A percentile compares a stretch with the other conserved stretches of the same genome.
Conservation (phyloP, 2,329 filamentous ascomycete genomes). For the Aspergillus candidus region DNA sequence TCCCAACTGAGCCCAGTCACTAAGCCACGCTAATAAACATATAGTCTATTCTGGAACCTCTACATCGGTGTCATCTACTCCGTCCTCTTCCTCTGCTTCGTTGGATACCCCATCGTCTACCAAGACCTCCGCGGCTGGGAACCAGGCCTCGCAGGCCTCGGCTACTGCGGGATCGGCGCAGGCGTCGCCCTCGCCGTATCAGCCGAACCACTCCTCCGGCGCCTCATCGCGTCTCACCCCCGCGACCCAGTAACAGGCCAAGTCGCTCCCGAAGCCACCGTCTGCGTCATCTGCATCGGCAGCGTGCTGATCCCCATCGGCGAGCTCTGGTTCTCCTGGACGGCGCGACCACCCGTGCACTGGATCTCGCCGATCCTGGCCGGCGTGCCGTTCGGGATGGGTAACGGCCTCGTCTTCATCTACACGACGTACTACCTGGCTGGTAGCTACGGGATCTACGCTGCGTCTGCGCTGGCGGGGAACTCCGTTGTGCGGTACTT, state of each 20-base stretch:
- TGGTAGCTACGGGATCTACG: slow-evolving; percentile 64
- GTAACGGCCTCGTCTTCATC: slow-evolving; percentile 67
- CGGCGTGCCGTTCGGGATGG: slow-evolving; percentile 65
- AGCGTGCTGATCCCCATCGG: slow-evolving; percentile 63
- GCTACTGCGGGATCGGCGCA: slow-evolving; percentile 57
- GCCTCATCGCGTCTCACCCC: slow-evolving; percentile 62
- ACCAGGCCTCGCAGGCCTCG: slow-evolving; percentile 60
- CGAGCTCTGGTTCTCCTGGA: slow-evolving; percentile 75
- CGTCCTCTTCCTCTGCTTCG: slow-evolving; percentile 77
- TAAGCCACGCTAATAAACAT: background rate
- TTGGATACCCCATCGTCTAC: slow-evolving; percentile 75
- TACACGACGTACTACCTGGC: slow-evolving; percentile 70
- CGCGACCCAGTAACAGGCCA: slow-evolving; percentile 56
- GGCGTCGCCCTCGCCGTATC: slow-evolving; percentile 45
- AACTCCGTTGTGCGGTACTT: slow-evolving; percentile 64
- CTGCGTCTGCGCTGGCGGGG: slow-evolving; percentile 66
- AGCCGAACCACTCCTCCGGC: slow-evolving; percentile 58
- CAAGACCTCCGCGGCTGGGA: slow-evolving; percentile 63
- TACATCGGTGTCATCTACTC: slow-evolving; percentile 67
- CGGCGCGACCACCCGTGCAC: slow-evolving; percentile 63
- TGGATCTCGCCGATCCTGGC: slow-evolving; percentile 68
- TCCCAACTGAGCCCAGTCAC: no score
- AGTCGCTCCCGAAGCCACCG: slow-evolving; percentile 64
- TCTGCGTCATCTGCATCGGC: slow-evolving; percentile 66
- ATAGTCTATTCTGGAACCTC: slow-evolving; percentile 56